These are phyloP conservation scores for Fusarium luffae DNA, from an alignment of 2,329 filamentous ascomycete genomes.

Conservation along the genomic window DNA sequence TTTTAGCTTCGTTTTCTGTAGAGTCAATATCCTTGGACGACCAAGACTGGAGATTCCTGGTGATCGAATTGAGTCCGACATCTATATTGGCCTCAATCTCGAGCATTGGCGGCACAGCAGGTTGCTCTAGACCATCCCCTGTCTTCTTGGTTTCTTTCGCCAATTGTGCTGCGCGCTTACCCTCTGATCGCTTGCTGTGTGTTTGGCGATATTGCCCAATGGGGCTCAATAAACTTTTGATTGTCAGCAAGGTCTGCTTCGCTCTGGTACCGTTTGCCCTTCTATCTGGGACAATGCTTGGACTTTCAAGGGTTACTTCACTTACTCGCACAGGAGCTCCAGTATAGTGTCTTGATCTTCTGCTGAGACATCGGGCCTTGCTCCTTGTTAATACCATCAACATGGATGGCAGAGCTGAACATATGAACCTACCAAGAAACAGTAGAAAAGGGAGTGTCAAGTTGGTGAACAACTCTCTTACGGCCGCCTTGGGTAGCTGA, in stretches of 20 bases:
- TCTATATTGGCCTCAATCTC: constrained; percentile 69
- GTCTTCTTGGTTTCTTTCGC: constrained; percentile 55
- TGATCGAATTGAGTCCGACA: constrained; percentile 73
- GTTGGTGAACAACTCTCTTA: constrained; percentile 71
- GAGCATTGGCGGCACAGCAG: constrained; percentile 55
- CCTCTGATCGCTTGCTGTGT: constrained; percentile 68
- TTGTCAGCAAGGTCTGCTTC: constrained; percentile 5
- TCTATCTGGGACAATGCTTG: background rate
- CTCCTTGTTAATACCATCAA: constrained; percentile 3
- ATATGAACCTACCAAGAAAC: constrained; percentile 64
- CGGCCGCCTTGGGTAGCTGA: constrained; percentile 47
- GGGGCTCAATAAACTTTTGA: constrained; percentile 68
- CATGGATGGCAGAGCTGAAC: background rate
- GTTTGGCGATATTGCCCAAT: constrained; percentile 70
- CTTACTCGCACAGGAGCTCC: constrained; percentile 74
- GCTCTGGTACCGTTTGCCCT: background rate
- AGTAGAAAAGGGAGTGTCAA: constrained; percentile 72
- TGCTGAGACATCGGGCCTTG: constrained; percentile 69
- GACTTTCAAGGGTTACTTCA: constrained; percentile 24
- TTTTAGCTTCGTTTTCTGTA: background rate
- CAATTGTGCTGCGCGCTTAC: constrained; percentile 65
- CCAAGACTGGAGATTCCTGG: constrained; percentile 64
- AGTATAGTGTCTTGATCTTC: constrained; percentile 72
- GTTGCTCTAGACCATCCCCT: constrained; percentile 28
- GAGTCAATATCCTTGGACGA: constrained; percentile 36